These are phyloP conservation scores for Mycena vitilis DNA, from an alignment of 768 basidiomycete genomes.

Conservation along the genomic window DNA sequence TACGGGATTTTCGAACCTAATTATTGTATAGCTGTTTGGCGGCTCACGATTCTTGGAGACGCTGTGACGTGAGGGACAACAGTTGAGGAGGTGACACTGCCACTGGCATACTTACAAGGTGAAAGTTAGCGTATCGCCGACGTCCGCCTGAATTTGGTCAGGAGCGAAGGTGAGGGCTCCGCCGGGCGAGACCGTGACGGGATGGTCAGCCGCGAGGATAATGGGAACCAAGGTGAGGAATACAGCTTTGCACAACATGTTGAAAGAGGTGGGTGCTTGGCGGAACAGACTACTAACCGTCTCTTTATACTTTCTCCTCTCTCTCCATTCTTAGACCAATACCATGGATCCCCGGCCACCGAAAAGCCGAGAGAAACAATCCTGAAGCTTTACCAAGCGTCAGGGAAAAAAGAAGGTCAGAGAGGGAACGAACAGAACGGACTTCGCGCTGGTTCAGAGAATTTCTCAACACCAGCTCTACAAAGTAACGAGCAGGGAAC, in stretches of 20 bases:
- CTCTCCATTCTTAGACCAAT: not conserved
- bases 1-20: not conserved
- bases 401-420: too few species aligned
- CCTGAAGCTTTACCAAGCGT: too few species aligned
- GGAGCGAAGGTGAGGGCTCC: constrained; percentile 30
- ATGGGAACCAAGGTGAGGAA: constrained; percentile 29
- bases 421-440: too few species aligned
- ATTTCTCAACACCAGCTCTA: too few species aligned
- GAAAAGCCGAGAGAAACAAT: too few species aligned
- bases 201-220: constrained; percentile 25
- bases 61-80: not conserved
- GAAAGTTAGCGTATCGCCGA: constrained; percentile 36
- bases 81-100: not conserved
- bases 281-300: not conserved
- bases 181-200: constrained; percentile 23
- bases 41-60: constrained; percentile 33
- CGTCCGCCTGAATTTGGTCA: constrained; percentile 12
- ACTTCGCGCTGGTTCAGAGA: too few species aligned
- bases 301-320: not conserved
- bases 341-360: too few species aligned
- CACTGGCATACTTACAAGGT: constrained; percentile 19
- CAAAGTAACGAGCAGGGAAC: too few species aligned
- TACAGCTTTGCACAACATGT: constrained; percentile 11
- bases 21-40: not conserved
- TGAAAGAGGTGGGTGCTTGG: not conserved